Evolutionary conservation across 225 moss, liverwort and hornwort genomes (phyloP).

Genomic region (Lunularia cruciata): DNA sequence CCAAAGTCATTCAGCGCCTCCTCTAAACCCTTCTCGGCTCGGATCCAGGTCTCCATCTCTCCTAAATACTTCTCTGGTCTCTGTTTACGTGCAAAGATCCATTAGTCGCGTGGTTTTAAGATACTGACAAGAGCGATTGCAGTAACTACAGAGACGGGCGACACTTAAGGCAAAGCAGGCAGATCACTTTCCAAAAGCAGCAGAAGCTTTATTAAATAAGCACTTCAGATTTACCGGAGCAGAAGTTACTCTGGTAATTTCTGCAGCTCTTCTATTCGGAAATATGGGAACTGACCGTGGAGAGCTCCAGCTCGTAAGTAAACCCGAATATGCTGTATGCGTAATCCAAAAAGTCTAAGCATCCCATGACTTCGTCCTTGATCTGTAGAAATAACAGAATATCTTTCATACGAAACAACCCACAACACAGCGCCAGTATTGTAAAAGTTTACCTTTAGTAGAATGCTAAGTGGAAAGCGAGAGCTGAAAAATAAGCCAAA

Average conservation of each 20-base stretch:
- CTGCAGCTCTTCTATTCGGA: not conserved
- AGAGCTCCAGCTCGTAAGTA: constrained; percentile 74
- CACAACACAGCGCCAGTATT: too few relatives aligned
- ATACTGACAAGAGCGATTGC: too few relatives aligned
- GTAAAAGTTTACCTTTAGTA: too few relatives aligned
- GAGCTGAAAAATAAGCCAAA: not conserved
- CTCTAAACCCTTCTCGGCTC: constrained; percentile 73
- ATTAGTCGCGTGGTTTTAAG: not conserved
- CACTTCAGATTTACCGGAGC: too few relatives aligned
- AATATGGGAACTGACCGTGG: constrained; percentile 50
- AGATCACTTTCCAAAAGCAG: too few relatives aligned
- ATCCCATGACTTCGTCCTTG: constrained; percentile 64
- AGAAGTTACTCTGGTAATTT: too few relatives aligned
- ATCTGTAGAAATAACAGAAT: constrained; percentile 41
- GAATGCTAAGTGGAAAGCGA: too few relatives aligned
- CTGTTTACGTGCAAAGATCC: constrained; percentile 30
- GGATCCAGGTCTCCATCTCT: constrained; percentile 77
- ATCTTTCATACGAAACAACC: not conserved
- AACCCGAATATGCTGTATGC: constrained; percentile 74
- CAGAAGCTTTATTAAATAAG: too few relatives aligned
- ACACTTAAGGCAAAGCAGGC: too few relatives aligned
- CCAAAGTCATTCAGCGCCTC: constrained; percentile 73
- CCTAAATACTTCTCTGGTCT: constrained; percentile 95
- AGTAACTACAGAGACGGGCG: too few relatives aligned
- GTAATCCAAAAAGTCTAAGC: constrained; percentile 71